Base-by-base conservation (phyloP, 441 rosid genomes). In the Manihot esculenta region DNA sequence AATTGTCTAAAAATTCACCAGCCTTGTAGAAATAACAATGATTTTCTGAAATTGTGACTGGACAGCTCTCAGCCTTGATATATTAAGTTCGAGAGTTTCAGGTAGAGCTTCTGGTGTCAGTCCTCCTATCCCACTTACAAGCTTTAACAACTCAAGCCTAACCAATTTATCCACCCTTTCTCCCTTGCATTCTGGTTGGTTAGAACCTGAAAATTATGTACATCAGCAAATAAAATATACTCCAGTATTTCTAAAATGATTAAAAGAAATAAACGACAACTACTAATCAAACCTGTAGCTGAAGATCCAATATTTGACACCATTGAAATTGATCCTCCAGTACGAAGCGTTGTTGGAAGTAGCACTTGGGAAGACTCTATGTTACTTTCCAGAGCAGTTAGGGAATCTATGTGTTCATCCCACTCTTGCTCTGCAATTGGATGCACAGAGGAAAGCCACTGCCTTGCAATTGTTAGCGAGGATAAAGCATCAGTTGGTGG, bases 41-140 rank as follows among this genome's bases (percentile, higher is more conserved):
- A 87, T 89, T 82, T 90, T 92, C 86, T 92, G 96, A 69, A 87
- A 75, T 71, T 88, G 87, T 66, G 87, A 82, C 76, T 92, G 97
- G 57, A 83, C 84, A 76, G 66, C 79, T 76, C 96, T 85, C 78
- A 86, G 24, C 79, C 94, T 86, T 48, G 85, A 51, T 42, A 85
- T 80, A 68, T 88, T 87, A 45, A 88, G 93, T 41, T 49, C 70
- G 21, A 92, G 82, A 38, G 92, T 90, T 79, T 92, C 97, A 0
- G 97, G 94, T 67, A 88, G 61, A 50, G 73, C 66, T 62, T 87
- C 88, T n/a, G 74, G 78, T 0, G 84, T 86, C 56, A 90, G 61
- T 58, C 96, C 96, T 50, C 81, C 72, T 58, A 87, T 82, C 58
- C 79, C 78, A 69, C 66, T 81, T 14, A 79, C 94, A 58, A 90